phyloP scores from a whole-genome alignment of 306 rosid species.

The Vigna reflexopilosa region DNA sequence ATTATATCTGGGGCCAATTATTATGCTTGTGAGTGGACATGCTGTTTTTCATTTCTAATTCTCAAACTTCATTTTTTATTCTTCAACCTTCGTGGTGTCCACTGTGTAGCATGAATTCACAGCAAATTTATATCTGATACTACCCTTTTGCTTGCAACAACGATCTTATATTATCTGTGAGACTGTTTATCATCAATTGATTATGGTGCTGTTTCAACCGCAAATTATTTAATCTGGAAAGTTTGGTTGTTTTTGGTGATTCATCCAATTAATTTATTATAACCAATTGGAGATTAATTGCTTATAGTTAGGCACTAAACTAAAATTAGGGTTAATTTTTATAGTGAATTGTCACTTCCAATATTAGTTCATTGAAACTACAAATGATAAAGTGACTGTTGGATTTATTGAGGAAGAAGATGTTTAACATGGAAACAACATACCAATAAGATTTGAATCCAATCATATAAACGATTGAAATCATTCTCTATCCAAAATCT shows the following conservation, averaged over 20 bases:
- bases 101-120: conserved; percentile 13
- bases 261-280: background rate
- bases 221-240: background rate
- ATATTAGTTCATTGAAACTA: no score
- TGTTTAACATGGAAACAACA: no score
- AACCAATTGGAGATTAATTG: no score
- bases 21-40: conserved; percentile 25
- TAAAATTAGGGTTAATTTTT: no score
- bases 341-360: no score
- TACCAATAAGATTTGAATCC: no score
- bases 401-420: no score
- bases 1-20: background rate
- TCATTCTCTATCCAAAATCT: no score
- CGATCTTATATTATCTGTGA: conserved; percentile 9
- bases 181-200: background rate
- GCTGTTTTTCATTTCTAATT: conserved; percentile 14
- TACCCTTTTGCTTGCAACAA: background rate
- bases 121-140: background rate
- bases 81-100: conserved; percentile 15
- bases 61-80: background rate
- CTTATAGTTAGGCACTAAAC: no score
- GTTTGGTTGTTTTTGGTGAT: background rate
- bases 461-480: no score
- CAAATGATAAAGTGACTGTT: no score
- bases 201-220: background rate